phyloP scores from a whole-genome alignment of 371 early-diverging fungal species.

The Rhizopus delemar region DNA sequence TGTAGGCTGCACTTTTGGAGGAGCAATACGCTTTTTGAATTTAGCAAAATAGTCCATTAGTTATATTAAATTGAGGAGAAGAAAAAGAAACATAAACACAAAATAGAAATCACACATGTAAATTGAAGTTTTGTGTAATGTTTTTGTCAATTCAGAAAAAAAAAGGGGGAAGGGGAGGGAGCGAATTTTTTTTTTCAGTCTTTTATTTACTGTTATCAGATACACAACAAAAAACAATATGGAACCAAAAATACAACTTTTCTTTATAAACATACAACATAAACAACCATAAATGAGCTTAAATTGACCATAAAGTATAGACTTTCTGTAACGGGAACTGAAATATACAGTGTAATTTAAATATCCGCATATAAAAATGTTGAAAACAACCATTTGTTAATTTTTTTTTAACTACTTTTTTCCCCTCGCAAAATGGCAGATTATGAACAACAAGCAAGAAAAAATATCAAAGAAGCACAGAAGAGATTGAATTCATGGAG shows the following conservation, averaged over 20 bases:
- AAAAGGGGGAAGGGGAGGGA: too few species aligned
- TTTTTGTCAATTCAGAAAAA: too few species aligned
- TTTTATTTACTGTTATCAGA: too few species aligned
- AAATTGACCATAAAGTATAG: too few species aligned
- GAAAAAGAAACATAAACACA: neutral
- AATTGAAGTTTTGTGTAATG: too few species aligned
- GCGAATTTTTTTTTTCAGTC: too few species aligned
- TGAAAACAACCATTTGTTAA: neutral
- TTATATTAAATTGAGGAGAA: neutral
- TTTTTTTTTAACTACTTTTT: neutral
- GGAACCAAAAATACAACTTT: too few species aligned
- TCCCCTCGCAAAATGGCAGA: neutral
- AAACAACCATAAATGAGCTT: too few species aligned
- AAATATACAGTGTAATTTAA: neutral
- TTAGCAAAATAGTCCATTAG: slow-evolving; percentile 69
- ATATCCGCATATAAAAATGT: neutral
- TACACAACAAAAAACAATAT: too few species aligned
- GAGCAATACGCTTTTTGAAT: slow-evolving; percentile 65
- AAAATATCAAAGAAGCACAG: slow-evolving; percentile 72
- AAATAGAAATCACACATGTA: neutral
- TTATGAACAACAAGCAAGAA: slow-evolving; percentile 74
- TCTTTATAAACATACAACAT: too few species aligned
- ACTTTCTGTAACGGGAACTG: neutral
- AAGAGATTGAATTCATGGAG: slow-evolving; percentile 68
- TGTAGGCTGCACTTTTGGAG: slow-evolving; percentile 66